A percentile compares a stretch with the other conserved stretches of the same genome.
phyloP scores from a whole-genome alignment of 108 stramenopile genomes.

The Cylindrotheca closterium region DNA sequence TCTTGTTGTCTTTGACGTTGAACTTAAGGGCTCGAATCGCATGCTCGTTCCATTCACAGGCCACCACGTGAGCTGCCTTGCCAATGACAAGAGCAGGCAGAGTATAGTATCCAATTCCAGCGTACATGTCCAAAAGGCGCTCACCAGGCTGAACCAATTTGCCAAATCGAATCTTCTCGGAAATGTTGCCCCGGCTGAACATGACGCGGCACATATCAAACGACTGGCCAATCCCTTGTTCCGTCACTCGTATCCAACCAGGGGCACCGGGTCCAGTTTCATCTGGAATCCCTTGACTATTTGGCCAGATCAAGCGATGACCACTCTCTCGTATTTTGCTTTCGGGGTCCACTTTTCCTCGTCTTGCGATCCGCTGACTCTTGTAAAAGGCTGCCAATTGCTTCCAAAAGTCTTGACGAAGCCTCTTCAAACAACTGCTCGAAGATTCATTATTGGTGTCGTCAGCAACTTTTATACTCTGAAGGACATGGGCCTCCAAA shows the following conservation, averaged over 20 bases:
- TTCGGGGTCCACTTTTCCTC: slow-evolving; percentile 76
- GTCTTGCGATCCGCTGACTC: slow-evolving; percentile 64
- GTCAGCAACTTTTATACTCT: neutral
- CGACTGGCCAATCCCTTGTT: slow-evolving; percentile 85
- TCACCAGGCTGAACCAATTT: slow-evolving; percentile 68
- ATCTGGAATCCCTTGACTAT: slow-evolving; percentile 13
- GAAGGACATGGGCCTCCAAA: neutral
- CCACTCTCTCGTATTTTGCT: slow-evolving; percentile 72
- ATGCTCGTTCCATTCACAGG: slow-evolving; percentile 93
- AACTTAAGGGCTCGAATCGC: slow-evolving; percentile 69
- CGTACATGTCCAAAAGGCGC: slow-evolving; percentile 89
- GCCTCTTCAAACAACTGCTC: neutral
- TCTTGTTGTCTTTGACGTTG: slow-evolving; percentile 80
- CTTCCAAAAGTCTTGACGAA: slow-evolving; percentile 43
- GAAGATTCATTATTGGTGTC: neutral
- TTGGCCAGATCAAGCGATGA: slow-evolving; percentile 69
- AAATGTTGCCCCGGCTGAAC: slow-evolving; percentile 93
- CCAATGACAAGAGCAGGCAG: slow-evolving; percentile 85
- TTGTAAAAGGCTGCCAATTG: slow-evolving; percentile 34
- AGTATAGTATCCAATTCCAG: slow-evolving; percentile 97
- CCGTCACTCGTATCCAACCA: slow-evolving; percentile 92
- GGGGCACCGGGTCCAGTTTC: slow-evolving; percentile 42
- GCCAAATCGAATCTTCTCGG: slow-evolving; percentile 92
- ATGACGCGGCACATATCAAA: slow-evolving; percentile 93
- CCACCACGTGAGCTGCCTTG: slow-evolving; percentile 62